Evolutionary conservation across 805 yeast species (phyloP).

Genomic region (Kockiozyma suomiensis): DNA sequence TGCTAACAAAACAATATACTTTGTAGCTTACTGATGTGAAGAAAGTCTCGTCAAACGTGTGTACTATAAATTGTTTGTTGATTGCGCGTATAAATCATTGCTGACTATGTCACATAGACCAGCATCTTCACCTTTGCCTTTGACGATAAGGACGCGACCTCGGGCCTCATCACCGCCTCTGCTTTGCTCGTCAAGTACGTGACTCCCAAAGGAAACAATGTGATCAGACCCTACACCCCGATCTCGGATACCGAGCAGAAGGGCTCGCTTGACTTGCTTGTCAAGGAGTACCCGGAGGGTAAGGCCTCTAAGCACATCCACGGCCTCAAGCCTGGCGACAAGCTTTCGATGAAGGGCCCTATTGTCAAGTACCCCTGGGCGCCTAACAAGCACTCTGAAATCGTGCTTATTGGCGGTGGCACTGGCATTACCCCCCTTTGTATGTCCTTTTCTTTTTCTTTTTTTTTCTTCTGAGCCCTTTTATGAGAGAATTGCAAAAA

Average conservation of each 20-base stretch:
- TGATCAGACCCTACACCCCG: conserved; percentile 85
- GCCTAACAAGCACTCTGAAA: conserved; percentile 77
- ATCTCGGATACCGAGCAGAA: conserved; percentile 64
- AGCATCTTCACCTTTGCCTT: conserved; percentile 33
- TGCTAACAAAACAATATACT: not conserved
- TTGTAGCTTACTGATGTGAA: conserved; percentile 23
- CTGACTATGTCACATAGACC: conserved; percentile 10
- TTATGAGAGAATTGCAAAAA: not conserved
- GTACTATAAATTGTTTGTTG: not conserved
- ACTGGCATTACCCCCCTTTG: conserved; percentile 91
- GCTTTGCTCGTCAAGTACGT: conserved; percentile 73
- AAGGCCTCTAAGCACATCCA: conserved; percentile 77
- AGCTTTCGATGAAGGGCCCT: conserved; percentile 92
- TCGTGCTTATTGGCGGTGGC: conserved; percentile 92
- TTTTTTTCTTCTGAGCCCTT: not conserved
- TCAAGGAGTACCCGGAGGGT: conserved; percentile 85
- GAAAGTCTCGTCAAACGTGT: conserved; percentile 23
- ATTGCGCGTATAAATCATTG: not conserved
- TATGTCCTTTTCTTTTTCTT: not conserved
- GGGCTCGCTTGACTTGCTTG: conserved; percentile 77
- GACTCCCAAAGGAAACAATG: conserved; percentile 78
- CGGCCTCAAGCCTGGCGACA: conserved; percentile 72
- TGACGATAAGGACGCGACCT: conserved; percentile 31
- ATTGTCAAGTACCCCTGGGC: conserved; percentile 87
- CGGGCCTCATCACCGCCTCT: conserved; percentile 57